These are phyloP conservation scores for Scenedesmus sp. DNA, from an alignment of 163 green algal species.

Conservation along the genomic window DNA sequence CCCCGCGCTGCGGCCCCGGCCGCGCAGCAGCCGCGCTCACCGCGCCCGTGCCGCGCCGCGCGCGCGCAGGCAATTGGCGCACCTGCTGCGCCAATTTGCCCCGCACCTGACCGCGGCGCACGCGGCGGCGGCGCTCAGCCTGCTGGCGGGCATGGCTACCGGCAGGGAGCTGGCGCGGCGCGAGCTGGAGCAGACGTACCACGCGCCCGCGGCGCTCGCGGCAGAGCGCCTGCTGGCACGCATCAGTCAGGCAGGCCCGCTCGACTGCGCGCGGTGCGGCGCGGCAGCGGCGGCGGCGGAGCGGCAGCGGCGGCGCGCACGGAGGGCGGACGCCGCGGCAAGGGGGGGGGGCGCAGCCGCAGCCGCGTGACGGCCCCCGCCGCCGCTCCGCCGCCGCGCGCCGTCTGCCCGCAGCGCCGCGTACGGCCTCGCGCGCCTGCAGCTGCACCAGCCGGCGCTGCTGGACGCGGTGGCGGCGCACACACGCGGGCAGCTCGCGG, in stretches of 20 bases:
- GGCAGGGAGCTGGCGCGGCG: neutral
- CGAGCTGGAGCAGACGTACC: neutral
- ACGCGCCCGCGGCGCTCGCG: neutral
- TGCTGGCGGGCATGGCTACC: neutral
- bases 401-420: conserved; percentile 26
- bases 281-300: neutral
- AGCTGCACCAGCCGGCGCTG: conserved; percentile 23
- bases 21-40: too few relatives aligned
- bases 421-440: conserved; percentile 31
- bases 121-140: neutral
- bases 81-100: conserved; percentile 25
- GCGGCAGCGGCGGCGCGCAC: too few relatives aligned
- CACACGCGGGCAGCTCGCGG: conserved; percentile 13
- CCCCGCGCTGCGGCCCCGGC: too few relatives aligned
- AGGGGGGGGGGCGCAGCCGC: too few relatives aligned
- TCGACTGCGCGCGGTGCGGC: neutral
- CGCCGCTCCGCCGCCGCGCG: too few relatives aligned
- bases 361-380: too few relatives aligned
- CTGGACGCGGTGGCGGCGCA: conserved; percentile 5
- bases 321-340: too few relatives aligned
- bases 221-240: neutral
- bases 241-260: neutral
- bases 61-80: too few relatives aligned
- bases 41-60: too few relatives aligned
- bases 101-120: neutral